Percentiles rank a stretch among this genome's conserved stretches.
These are phyloP conservation scores for Talaromyces sp. DNA, from an alignment of 2,329 filamentous ascomycete species.

Conservation along the genomic window DNA sequence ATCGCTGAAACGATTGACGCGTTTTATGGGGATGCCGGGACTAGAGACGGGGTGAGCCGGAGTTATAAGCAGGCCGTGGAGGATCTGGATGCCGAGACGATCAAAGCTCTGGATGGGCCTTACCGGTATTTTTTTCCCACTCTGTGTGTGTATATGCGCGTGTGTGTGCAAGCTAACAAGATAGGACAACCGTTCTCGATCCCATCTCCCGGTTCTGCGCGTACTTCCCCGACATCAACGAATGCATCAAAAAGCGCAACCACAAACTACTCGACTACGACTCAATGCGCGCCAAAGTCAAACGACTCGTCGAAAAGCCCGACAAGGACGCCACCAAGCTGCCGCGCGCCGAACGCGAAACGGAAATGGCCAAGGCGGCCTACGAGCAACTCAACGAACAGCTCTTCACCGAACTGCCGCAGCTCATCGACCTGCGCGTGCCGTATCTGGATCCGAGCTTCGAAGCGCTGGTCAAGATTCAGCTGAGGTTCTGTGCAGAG, in stretches of 20 bases:
- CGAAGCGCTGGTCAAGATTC: conserved; percentile 97
- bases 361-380: conserved; percentile 84
- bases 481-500: conserved; percentile 94
- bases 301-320: conserved; percentile 94
- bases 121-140: conserved; percentile 57
- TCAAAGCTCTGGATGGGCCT: conserved; percentile 94
- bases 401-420: conserved; percentile 83
- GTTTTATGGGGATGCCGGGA: conserved; percentile 94
- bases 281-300: conserved; percentile 88
- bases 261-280: conserved; percentile 99
- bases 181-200: conserved; percentile 82
- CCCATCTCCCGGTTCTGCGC: conserved; percentile 94
- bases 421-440: conserved; percentile 92
- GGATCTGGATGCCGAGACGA: conserved; percentile 94
- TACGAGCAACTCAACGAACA: conserved; percentile 98
- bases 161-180: conserved; percentile 4
- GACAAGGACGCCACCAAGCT: conserved; percentile 98
- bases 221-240: conserved; percentile 98
- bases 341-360: conserved; percentile 90
- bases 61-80: conserved; percentile 99
- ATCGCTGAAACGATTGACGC: conserved; percentile 99
- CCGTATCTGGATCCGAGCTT: conserved; percentile 96
- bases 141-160: conserved; percentile 1
- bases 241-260: conserved; percentile 98
- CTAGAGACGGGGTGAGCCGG: conserved; percentile 87